Evolutionary conservation across 331 rosid genomes (phyloP), one percentile per base, ranked within the genome.

Genomic region (Quercus lobata): DNA sequence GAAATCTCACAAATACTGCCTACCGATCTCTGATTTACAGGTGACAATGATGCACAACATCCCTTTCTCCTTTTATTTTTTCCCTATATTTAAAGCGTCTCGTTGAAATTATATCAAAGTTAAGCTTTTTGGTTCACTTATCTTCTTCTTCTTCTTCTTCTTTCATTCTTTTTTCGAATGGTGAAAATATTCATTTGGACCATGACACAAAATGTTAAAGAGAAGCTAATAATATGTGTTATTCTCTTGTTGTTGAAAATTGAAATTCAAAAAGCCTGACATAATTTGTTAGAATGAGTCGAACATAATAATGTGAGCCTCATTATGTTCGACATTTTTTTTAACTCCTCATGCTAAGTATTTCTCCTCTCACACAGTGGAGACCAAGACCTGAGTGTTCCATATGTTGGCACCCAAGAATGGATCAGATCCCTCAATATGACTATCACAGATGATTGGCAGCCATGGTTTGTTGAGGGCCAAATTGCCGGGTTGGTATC

Each of bases 401-500:
- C 79, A 9, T 76, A 62, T 12, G 49, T 76, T 44, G 79, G 79
- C 19, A 76, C 79, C 12, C 44, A 37, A 25, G 27, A 29, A 76
- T 76, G 79, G 79, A 76, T 76, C 18, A 19, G 60, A 34, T 44
- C 58, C 17, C 73, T 76, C 61, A 29, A 76, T 37, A 22, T 76
- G 49, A 41, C 79, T 16, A 6, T 62, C 17, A n/a, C 2, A 2
- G 58, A 22, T 49, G 61, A 12, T 17, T 76, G 79, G 79, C 8
- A 15, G 46, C 73, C 79, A 37, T 76, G 79, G 79, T 46, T 76
- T 46, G 57, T 76, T 6, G 72, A 76, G 19, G 79, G 79, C 3
- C 79, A 76, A 76, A 34, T 76, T 17, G 79, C 79, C 9, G 79
- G 79, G 79, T 76, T 30, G 5, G 69, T 58, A 41, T 17, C 74